A percentile compares a stretch with the other conserved stretches of the same genome.
phyloP scores from a whole-genome alignment of 257 asterid genomes.

The Verbena officinalis region DNA sequence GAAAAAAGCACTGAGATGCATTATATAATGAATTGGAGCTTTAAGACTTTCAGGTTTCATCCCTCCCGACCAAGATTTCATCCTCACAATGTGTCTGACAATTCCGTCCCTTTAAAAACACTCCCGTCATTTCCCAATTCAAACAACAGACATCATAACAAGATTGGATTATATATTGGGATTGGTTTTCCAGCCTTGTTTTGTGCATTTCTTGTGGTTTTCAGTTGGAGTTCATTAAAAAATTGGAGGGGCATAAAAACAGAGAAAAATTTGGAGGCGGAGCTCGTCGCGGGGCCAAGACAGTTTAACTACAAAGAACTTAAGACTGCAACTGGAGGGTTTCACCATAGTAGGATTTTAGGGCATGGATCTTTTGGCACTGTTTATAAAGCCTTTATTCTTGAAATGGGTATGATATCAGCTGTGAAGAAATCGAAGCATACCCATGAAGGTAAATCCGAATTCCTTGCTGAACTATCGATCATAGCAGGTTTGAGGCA shows the following conservation, averaged over 20 bases:
- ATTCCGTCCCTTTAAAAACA: conserved; percentile 45
- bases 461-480: conserved; percentile 80
- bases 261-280: conserved; percentile 55
- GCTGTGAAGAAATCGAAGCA: conserved; percentile 94
- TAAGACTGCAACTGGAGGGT: conserved; percentile 76
- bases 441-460: conserved; percentile 77
- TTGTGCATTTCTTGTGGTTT: conserved; percentile 49
- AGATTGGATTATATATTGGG: conserved; percentile 69
- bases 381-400: conserved; percentile 76
- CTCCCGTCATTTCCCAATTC: conserved; percentile 41
- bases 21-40: conserved; percentile 76
- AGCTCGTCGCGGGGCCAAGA: conserved; percentile 71
- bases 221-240: conserved; percentile 54
- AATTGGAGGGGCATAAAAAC: conserved; percentile 58
- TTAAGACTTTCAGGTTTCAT: conserved; percentile 58
- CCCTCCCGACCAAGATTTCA: conserved; percentile 45
- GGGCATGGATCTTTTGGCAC: conserved; percentile 95
- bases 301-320: conserved; percentile 72
- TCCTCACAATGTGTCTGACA: conserved; percentile 79
- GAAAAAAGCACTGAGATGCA: conserved; percentile 94
- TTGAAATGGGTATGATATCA: conserved; percentile 40
- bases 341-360: conserved; percentile 67
- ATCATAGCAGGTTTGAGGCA: conserved; percentile 91
- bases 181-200: conserved; percentile 72
- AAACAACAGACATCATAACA: conserved; percentile 43